Percentiles rank a stretch among this genome's conserved stretches.
These are phyloP conservation scores for Piper longum DNA, from an alignment of 164 flowering plant species.

Conservation along the genomic window DNA sequence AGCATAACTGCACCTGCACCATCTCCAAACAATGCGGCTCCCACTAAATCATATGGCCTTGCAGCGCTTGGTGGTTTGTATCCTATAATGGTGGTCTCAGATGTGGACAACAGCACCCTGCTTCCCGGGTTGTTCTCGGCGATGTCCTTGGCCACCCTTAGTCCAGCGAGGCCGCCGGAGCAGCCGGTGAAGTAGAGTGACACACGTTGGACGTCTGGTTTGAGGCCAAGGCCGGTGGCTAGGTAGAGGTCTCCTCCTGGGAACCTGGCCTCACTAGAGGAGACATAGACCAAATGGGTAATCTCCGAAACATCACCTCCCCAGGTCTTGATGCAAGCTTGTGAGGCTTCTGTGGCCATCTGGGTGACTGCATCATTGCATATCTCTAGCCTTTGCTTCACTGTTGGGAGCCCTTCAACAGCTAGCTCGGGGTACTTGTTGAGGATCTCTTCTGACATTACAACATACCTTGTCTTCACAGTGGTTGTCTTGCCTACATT, in stretches of 20 bases:
- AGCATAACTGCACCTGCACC: conserved; percentile 92
- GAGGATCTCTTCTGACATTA: conserved; percentile 89
- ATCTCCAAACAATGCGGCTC: conserved; percentile 85
- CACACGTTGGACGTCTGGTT: conserved; percentile 52
- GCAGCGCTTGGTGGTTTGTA: conserved; percentile 71
- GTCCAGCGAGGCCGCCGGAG: conserved; percentile 96
- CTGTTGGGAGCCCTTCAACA: conserved; percentile 69
- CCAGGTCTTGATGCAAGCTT: conserved; percentile 68
- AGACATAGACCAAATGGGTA: conserved; percentile 85
- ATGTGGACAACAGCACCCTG: conserved; percentile 63
- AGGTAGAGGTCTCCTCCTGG: conserved; percentile 90
- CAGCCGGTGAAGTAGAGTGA: conserved; percentile 85
- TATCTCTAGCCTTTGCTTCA: conserved; percentile 63
- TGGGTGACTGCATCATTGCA: conserved; percentile 77
- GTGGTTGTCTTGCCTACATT: conserved; percentile 75
- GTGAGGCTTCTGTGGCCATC: conserved; percentile 83
- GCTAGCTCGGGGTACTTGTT: conserved; percentile 74
- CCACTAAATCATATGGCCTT: conserved; percentile 78
- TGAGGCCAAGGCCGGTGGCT: conserved; percentile 74
- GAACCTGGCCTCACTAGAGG: conserved; percentile 80
- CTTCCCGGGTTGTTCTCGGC: conserved; percentile 95
- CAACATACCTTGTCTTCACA: conserved; percentile 90
- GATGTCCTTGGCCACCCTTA: conserved; percentile 83
- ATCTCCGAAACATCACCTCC: conserved; percentile 67
- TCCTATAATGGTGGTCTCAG: conserved; percentile 90